Evolutionary conservation across 75 land plant species (phyloP).

Genomic region (Gnetum montanum): DNA sequence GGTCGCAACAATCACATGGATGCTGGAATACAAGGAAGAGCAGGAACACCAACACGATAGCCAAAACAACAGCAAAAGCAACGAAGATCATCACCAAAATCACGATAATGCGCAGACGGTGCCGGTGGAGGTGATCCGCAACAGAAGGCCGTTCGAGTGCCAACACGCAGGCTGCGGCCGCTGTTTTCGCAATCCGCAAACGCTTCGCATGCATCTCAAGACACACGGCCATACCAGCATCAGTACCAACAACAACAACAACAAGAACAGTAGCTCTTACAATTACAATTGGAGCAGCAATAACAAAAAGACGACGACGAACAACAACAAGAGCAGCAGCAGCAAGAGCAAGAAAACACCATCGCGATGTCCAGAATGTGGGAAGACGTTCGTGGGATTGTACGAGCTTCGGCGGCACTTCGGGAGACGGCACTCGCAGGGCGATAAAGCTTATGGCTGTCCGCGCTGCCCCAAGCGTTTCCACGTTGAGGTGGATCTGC

Average conservation of each 20-base stretch:
- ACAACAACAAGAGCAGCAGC: too few species aligned
- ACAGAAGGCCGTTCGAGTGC: constrained; percentile 27
- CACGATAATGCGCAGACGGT: too few species aligned
- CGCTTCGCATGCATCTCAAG: constrained; percentile 34
- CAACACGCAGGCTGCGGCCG: constrained; percentile 14
- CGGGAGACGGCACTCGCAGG: constrained; percentile 38
- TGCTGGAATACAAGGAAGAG: too few species aligned
- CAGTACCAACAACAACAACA: not conserved
- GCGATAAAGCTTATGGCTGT: constrained; percentile 31
- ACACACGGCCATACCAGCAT: constrained; percentile 12
- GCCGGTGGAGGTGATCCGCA: constrained; percentile 24
- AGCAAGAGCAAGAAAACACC: constrained; percentile 46
- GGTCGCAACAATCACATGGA: too few species aligned
- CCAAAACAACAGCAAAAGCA: too few species aligned
- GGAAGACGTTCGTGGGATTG: constrained; percentile 31
- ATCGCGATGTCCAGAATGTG: constrained; percentile 31
- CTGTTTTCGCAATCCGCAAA: constrained; percentile 39
- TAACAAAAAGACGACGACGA: constrained; percentile 12
- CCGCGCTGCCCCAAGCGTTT: constrained; percentile 24
- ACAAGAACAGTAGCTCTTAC: not conserved
- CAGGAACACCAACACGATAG: too few species aligned
- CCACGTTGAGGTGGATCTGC: constrained; percentile 32
- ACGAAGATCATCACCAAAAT: too few species aligned
- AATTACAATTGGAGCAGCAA: not conserved
- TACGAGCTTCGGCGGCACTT: constrained; percentile 36